phyloP scores from a whole-genome alignment of 768 basidiomycete species.

The Hortiboletus campestris region DNA sequence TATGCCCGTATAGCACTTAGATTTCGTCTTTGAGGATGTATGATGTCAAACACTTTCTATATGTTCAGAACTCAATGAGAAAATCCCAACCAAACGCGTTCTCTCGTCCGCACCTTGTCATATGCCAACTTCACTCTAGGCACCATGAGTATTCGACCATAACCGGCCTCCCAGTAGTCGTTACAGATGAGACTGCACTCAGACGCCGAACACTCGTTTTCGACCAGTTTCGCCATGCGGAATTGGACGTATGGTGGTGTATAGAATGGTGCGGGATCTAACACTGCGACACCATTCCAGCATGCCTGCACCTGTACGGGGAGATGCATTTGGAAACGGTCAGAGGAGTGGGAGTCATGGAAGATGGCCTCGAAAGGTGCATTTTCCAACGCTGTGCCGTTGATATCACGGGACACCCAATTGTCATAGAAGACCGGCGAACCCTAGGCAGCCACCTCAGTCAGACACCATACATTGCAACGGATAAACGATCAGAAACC shows the following conservation, averaged over 20 bases:
- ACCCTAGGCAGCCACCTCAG: constrained; percentile 36
- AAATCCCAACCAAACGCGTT: not conserved
- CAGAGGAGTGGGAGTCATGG: constrained; percentile 72
- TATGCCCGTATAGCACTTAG: constrained; percentile 96
- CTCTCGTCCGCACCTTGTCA: constrained; percentile 60
- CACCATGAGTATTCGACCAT: constrained; percentile 97
- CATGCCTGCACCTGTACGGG: constrained; percentile 97
- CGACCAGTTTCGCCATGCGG: constrained; percentile 88
- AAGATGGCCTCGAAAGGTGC: constrained; percentile 95
- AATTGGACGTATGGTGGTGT: constrained; percentile 86
- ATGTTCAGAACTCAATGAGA: constrained; percentile 3
- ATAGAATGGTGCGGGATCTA: constrained; percentile 97
- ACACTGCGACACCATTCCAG: constrained; percentile 96
- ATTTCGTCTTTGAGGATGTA: constrained; percentile 88
- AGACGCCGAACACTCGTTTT: constrained; percentile 90
- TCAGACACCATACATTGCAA: not conserved
- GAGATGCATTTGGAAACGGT: constrained; percentile 87
- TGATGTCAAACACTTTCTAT: constrained; percentile 91
- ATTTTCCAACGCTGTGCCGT: constrained; percentile 97
- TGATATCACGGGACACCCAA: constrained; percentile 98
- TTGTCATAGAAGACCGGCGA: constrained; percentile 97
- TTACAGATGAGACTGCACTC: constrained; percentile 98
- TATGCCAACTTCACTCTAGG: constrained; percentile 96
- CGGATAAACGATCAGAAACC: constrained; percentile 24
- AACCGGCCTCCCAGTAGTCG: constrained; percentile 96